Percentiles rank a stretch among this genome's conserved stretches.
phyloP scores from a whole-genome alignment of 1,284 basidiomycete species.

The Trichosporon asahii region DNA sequence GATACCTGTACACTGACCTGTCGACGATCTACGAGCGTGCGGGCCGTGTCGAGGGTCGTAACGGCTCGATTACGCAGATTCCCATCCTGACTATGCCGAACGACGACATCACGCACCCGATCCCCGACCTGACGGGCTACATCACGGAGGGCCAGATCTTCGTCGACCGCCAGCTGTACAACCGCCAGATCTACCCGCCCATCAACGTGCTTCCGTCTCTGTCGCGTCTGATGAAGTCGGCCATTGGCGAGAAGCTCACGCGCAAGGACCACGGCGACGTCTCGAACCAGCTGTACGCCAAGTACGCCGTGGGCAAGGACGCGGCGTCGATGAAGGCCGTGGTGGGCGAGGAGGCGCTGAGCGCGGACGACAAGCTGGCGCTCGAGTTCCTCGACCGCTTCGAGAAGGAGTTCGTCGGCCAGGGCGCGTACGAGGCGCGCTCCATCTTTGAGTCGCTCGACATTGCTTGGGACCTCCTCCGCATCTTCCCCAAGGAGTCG shows the following conservation, averaged over 20 bases:
- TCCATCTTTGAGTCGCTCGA: conserved; percentile 98
- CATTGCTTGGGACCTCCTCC: conserved; percentile 91
- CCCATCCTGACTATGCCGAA: conserved; percentile 99
- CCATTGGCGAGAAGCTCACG: conserved; percentile 95
- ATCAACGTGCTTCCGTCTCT: conserved; percentile 99
- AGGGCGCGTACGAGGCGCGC: conserved; percentile 92
- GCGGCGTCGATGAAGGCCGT: conserved; percentile 99
- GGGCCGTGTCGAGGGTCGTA: conserved; percentile 93
- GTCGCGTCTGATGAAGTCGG: conserved; percentile 99
- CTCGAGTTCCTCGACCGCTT: conserved; percentile 92
- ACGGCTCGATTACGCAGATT: conserved; percentile 99
- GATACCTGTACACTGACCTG: conserved; percentile 79
- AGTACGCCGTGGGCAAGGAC: conserved; percentile 96
- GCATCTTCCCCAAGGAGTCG: conserved; percentile 99
- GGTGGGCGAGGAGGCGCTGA: conserved; percentile 96
- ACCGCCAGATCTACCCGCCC: conserved; percentile 94
- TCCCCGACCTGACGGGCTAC: conserved; percentile 98
- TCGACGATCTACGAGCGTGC: conserved; percentile 99
- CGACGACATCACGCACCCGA: conserved; percentile 99
- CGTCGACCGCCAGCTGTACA: conserved; percentile 71
- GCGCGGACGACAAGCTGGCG: conserved; percentile 58
- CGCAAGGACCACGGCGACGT: conserved; percentile 98
- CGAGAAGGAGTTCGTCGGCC: conserved; percentile 89
- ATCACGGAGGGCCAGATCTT: conserved; percentile 99
- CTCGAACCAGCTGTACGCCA: conserved; percentile 96